These are phyloP conservation scores for Vicia sativa DNA, from an alignment of 306 rosid genomes.

Conservation along the genomic window DNA sequence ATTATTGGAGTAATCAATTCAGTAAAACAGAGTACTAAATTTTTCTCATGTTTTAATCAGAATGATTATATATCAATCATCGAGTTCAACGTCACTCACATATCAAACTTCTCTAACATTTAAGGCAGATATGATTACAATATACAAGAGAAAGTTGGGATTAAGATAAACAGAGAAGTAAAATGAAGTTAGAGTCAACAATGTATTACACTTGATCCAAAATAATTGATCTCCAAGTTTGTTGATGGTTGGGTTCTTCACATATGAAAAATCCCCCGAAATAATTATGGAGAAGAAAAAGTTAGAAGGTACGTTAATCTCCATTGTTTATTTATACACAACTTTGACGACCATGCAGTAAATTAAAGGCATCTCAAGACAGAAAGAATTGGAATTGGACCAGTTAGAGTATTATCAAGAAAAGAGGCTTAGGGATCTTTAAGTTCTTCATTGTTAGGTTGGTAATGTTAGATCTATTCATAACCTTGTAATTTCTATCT, in stretches of 20 bases:
- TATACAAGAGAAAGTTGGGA: conserved; percentile 1
- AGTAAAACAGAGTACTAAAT: not conserved
- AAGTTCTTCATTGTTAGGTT: no score
- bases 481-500: no score
- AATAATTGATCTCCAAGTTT: conserved; percentile 21
- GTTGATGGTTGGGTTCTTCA: no score
- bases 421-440: conserved; percentile 89
- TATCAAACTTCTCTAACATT: conserved; percentile 10
- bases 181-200: not conserved
- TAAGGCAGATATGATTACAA: not conserved
- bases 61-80: not conserved
- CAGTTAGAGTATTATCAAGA: conserved; percentile 80
- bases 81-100: not conserved
- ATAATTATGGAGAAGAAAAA: no score
- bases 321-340: no score
- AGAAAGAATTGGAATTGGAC: conserved; percentile 66
- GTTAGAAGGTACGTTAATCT: no score
- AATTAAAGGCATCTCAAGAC: conserved; percentile 63
- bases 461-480: no score
- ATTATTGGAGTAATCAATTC: no score
- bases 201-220: not conserved
- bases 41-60: not conserved
- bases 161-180: not conserved
- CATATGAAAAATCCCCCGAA: no score
- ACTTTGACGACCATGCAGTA: conserved; percentile 72